Base-by-base conservation (phyloP, 1,139 yeast species). In the Yamadazyma sp. region DNA sequence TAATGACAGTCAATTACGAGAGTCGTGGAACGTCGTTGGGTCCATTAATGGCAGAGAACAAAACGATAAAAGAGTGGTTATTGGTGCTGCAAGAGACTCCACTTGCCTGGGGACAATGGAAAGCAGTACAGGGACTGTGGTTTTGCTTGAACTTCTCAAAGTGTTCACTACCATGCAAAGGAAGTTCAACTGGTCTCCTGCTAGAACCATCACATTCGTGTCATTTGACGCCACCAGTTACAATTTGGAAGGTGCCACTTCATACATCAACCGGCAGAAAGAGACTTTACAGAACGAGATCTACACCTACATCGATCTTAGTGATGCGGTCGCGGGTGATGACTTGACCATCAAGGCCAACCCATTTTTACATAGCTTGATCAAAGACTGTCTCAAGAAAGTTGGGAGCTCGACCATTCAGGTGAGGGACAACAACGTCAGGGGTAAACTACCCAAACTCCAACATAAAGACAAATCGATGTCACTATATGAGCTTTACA, bases 181-280 rank as follows among this genome's bases (percentile, higher is more conserved):
- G 39, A 72, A 79, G 39, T 77, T 75, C 48, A 78, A 82, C 44
- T 92, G 98, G 98, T 68, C 73, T 33, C 98, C 98, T 0, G 60
- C 91, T 20, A 75, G 98, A 53, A 73, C 92, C 1, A 80, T 92
- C 7, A 83, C 83, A 53, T 89, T 92, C 62, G 80, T 82, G 0
- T 87, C 96, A 2, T 89, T 88, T 71, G 96, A 91, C 53, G 97
- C 87, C 0, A 71, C 86, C 0, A 82, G 84, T 45, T 89, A 85
- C 54, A 91, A 89, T 54, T 66, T 77, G 51, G 95, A 94, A 0
- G 98, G 98, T 0, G 74, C 89, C 30, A 75, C 94, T 0, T 94
- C 86, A 53, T 82, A 92, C 79, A 75, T 84, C 5, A 88, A 86
- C 51, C 67, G 71, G 30, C 75, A 78, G 45, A 61, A 69, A 17